These are phyloP conservation scores for Neofusicoccum cordaticola DNA, from an alignment of 2,329 filamentous ascomycete species.

Conservation along the genomic window DNA sequence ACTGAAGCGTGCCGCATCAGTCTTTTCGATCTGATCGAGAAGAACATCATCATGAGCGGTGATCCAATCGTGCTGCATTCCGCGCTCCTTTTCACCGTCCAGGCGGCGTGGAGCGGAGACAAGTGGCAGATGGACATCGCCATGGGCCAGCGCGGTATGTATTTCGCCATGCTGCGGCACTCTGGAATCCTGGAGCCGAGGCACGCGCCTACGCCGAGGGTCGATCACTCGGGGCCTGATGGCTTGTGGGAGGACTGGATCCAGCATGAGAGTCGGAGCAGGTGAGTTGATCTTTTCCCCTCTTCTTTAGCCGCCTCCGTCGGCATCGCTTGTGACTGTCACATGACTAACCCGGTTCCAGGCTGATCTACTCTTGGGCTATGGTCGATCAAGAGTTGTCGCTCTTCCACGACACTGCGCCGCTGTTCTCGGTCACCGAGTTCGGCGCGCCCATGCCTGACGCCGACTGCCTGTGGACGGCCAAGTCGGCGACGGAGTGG, in stretches of 20 bases:
- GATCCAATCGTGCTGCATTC: constrained; percentile 64
- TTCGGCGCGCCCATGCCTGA: constrained; percentile 64
- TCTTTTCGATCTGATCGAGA: constrained; percentile 69
- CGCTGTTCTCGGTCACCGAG: constrained; percentile 64
- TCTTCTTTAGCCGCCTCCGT: neutral
- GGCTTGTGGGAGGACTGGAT: constrained; percentile 64
- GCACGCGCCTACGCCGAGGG: constrained; percentile 44
- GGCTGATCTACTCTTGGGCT: constrained; percentile 72
- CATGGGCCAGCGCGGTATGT: constrained; percentile 72
- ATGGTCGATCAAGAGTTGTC: constrained; percentile 72
- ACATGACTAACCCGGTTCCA: constrained; percentile 28
- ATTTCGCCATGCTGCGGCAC: constrained; percentile 69
- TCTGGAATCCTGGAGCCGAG: constrained; percentile 63
- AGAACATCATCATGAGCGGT: constrained; percentile 65
- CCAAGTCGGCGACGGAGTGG: constrained; percentile 60
- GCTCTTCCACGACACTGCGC: constrained; percentile 62
- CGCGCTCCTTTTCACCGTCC: constrained; percentile 64
- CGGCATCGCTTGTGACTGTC: neutral
- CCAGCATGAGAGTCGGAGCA: constrained; percentile 61
- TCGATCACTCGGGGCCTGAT: constrained; percentile 45
- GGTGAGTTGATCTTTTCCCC: constrained; percentile 42
- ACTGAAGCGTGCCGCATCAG: constrained; percentile 71
- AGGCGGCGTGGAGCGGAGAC: constrained; percentile 71
- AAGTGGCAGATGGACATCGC: constrained; percentile 77
- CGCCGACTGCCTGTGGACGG: constrained; percentile 62